Base-by-base conservation (phyloP, 2,329 filamentous ascomycete genomes). In the Gaeumannomyces sp. region DNA sequence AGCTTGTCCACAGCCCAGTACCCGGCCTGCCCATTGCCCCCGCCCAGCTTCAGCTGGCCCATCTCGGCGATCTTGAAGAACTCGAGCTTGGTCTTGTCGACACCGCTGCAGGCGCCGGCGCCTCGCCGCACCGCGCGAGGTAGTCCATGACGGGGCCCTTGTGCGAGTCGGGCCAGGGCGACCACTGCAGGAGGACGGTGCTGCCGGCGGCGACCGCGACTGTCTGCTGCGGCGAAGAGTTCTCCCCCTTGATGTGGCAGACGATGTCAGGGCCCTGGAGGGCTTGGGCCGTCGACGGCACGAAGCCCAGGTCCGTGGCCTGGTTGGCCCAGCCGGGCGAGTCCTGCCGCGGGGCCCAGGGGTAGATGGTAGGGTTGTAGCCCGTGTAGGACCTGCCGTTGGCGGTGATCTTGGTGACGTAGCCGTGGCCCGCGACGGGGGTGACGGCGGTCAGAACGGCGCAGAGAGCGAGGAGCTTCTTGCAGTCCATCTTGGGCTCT, bases 131-230 rank as follows among this genome's bases (percentile, higher is more conserved):
- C 56, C 28, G 2, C 16, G 87, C 87, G n/a, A 89, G 76, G 77
- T 89, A 89, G 73, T 82, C 83, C 67, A 89, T 80, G 69, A 89
- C 82, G 11, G 87, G 86, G 0, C 83, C 78, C 35, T 77, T 68
- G 72, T 83, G 80, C 27, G 71, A 73, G 1, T 74, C 74, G 56
- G 79, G 78, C 80, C 79, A 81, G 1, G 68, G 70, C 28, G 68
- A 74, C 79, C 79, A 81, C 61, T 76, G 71, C 64, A 81, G 70
- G 35, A 69, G 75, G 63, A 81, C 71, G 65, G 72, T 74, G 67
- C 75, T 74, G 14, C 79, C 79, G 33, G 79, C 78, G 2, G 72
- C 64, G 10, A 80, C 75, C 14, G 61, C 10, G 13, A 58, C 61
- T 4, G n/a, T 31, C 27, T n/a, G 53, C 45, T 1, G 71, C 71